Evolutionary conservation across 78 protist species (phyloP).

Genomic region (Guillardia theta): DNA sequence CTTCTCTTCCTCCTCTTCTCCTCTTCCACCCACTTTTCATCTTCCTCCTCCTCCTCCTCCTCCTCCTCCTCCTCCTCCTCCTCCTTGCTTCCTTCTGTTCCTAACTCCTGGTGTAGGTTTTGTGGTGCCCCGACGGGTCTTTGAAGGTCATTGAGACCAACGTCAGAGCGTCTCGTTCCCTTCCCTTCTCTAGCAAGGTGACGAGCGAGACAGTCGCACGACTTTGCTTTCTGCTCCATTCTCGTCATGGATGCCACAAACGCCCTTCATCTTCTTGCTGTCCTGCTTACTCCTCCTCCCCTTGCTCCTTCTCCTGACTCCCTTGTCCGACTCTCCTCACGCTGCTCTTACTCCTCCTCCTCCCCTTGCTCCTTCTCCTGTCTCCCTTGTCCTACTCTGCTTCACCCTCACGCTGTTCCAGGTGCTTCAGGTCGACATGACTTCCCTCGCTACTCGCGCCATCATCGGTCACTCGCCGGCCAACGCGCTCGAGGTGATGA

Average conservation of each 20-base stretch:
- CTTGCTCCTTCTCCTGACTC: neutral
- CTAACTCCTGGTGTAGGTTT: no score
- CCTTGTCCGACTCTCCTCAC: neutral
- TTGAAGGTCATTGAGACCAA: constrained; percentile 94
- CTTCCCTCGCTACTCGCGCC: constrained; percentile 60
- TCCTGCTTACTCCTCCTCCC: neutral
- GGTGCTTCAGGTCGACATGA: neutral
- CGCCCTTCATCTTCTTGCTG: neutral
- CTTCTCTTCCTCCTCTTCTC: no score
- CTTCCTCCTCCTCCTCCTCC: no score
- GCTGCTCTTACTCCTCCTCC: neutral
- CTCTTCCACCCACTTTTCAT: no score
- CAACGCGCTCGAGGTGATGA: no score
- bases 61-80: no score
- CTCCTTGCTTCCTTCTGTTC: no score
- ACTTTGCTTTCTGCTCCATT: no score
- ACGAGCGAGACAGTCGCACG: no score
- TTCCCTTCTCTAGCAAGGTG: constrained; percentile 91
- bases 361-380: neutral
- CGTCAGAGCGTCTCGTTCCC: constrained; percentile 89
- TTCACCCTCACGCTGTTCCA: neutral
- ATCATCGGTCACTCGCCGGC: constrained; percentile 51
- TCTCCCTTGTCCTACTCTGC: neutral
- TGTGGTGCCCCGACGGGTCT: constrained; percentile 62
- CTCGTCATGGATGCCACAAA: neutral